Evolutionary conservation across 2,329 filamentous ascomycete genomes (phyloP).

Genomic region (Capronia americana): DNA sequence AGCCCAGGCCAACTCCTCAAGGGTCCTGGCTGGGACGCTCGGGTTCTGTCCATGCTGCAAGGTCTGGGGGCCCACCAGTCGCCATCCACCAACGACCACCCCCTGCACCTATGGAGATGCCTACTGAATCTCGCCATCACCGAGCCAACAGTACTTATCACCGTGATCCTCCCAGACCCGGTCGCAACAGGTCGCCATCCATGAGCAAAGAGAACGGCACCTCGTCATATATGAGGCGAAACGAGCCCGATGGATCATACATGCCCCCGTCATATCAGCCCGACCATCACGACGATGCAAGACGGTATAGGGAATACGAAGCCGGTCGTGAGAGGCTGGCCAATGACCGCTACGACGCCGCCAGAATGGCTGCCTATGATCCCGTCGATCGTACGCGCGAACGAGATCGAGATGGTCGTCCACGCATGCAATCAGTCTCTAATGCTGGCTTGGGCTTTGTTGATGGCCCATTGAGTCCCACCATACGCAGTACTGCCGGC

Average conservation of each 20-base stretch:
- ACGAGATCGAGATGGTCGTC: conserved; percentile 31
- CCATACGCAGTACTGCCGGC: conserved; percentile 5
- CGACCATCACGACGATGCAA: conserved; percentile 30
- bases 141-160: conserved; percentile 32
- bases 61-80: conserved; percentile 24
- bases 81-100: conserved; percentile 37
- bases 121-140: conserved; percentile 29
- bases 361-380: conserved; percentile 37
- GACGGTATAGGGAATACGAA: conserved; percentile 35
- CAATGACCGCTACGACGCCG: conserved; percentile 36
- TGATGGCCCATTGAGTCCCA: conserved; percentile 21
- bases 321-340: conserved; percentile 32
- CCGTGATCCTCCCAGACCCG: conserved; percentile 31
- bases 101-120: conserved; percentile 31
- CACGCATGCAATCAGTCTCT: conserved; percentile 34
- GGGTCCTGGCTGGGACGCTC: conserved; percentile 28
- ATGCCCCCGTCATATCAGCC: conserved; percentile 27
- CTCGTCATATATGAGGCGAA: conserved; percentile 22
- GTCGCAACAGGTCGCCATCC: conserved; percentile 34
- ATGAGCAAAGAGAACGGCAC: conserved; percentile 28
- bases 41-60: conserved; percentile 24
- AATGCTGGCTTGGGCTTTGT: conserved; percentile 22
- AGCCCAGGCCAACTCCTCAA: conserved; percentile 22
- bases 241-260: conserved; percentile 29
- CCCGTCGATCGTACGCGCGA: conserved; percentile 33